Percentiles rank a stretch among this genome's conserved stretches.
Conservation (phyloP, 768 basidiomycete genomes). For the Coprinopsis cinerea region DNA sequence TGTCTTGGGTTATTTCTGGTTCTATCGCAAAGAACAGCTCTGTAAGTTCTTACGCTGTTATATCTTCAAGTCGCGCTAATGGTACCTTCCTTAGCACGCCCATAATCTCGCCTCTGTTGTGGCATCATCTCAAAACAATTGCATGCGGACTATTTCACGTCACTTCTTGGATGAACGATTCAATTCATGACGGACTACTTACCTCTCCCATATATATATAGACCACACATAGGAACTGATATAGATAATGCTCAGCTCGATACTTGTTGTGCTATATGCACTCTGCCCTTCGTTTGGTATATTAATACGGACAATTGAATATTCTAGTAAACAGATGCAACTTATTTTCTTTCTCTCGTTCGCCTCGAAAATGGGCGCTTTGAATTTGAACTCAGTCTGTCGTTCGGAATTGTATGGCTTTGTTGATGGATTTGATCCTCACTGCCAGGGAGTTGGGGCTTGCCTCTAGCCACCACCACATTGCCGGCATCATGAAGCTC, state of each 20-base stretch:
- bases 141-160: neutral
- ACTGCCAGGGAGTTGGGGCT: neutral
- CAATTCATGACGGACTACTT: neutral
- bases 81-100: constrained; percentile 26
- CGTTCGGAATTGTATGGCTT: constrained; percentile 1
- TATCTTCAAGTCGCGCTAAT: neutral
- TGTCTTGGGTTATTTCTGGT: constrained; percentile 92
- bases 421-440: constrained; percentile 1
- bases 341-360: neutral
- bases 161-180: constrained; percentile 1
- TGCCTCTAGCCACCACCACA: neutral
- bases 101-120: constrained; percentile 21
- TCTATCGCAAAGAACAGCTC: constrained; percentile 94
- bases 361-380: neutral
- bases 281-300: too few relatives aligned
- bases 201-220: neutral
- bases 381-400: too few relatives aligned
- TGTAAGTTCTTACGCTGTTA: constrained; percentile 37
- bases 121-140: neutral
- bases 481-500: constrained; percentile 62
- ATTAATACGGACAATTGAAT: too few relatives aligned
- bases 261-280: too few relatives aligned
- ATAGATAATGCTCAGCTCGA: neutral
- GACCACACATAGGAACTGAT: neutral
- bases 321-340: neutral